These are phyloP conservation scores for Xerocomus potaroensis DNA, from an alignment of 768 basidiomycete genomes.

Conservation along the genomic window DNA sequence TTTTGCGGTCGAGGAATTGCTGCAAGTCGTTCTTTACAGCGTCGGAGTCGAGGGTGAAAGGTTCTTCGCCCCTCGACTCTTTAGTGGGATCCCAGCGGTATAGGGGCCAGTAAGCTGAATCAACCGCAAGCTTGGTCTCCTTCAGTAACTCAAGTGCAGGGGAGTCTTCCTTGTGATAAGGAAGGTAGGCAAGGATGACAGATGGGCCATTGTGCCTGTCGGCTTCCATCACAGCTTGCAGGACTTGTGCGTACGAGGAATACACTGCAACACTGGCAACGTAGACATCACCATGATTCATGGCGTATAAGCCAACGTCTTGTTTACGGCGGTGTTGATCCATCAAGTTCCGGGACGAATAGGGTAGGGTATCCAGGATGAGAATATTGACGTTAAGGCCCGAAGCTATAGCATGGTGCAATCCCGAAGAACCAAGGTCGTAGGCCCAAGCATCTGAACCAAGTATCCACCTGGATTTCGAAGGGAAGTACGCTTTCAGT, in stretches of 20 bases:
- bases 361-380: slow-evolving; percentile 89
- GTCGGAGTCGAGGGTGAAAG: slow-evolving; percentile 91
- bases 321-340: slow-evolving; percentile 84
- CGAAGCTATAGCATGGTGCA: slow-evolving; percentile 92
- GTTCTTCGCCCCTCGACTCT: slow-evolving; percentile 69
- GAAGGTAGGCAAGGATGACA: slow-evolving; percentile 91
- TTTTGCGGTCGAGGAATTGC: slow-evolving; percentile 93
- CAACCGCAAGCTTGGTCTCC: slow-evolving; percentile 95
- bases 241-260: slow-evolving; percentile 90
- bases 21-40: slow-evolving; percentile 90
- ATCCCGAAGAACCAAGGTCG: slow-evolving; percentile 90
- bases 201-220: slow-evolving; percentile 87
- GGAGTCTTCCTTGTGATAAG: slow-evolving; percentile 72
- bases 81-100: slow-evolving; percentile 96
- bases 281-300: slow-evolving; percentile 97
- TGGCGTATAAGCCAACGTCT: slow-evolving; percentile 95
- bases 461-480: slow-evolving; percentile 90
- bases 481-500: slow-evolving; percentile 57
- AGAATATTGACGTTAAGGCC: slow-evolving; percentile 92
- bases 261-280: slow-evolving; percentile 95
- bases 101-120: slow-evolving; percentile 95
- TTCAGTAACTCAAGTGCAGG: slow-evolving; percentile 89
- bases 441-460: slow-evolving; percentile 98
- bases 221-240: slow-evolving; percentile 88
- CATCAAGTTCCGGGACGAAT: slow-evolving; percentile 65